phyloP scores from a whole-genome alignment of 768 basidiomycete species.

The Favolaschia claudopus region DNA sequence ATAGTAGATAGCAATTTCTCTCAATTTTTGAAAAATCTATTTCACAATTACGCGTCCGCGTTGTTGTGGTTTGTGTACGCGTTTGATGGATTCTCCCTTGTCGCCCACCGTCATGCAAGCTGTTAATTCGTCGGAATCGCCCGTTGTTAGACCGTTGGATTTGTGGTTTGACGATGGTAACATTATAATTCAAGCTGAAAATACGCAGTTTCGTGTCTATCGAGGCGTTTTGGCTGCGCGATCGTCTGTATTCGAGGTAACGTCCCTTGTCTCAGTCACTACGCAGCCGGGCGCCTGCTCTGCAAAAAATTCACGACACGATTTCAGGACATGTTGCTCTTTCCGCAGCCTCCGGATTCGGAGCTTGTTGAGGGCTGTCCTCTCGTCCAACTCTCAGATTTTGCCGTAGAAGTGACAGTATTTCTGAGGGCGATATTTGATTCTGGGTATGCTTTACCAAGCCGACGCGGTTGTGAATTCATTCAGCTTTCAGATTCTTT shows the following conservation, averaged over 20 bases:
- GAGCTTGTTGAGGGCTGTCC: constrained; percentile 4
- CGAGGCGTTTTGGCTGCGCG: too few species aligned
- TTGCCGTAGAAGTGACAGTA: background rate
- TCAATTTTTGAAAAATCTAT: too few species aligned
- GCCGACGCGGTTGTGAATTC: too few species aligned
- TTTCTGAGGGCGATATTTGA: background rate
- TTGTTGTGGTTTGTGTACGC: constrained; percentile 1
- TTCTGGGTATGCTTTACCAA: background rate
- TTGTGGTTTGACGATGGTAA: constrained; percentile 12
- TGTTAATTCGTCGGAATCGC: background rate
- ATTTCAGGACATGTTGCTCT: too few species aligned
- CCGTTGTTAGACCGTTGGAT: background rate
- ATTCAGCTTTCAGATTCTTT: constrained; percentile 3
- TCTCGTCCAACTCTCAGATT: background rate
- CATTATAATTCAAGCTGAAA: constrained; percentile 5
- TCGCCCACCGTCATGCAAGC: background rate
- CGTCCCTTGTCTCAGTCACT: too few species aligned
- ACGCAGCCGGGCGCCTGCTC: too few species aligned
- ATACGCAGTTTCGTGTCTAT: background rate
- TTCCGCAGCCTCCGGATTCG: too few species aligned
- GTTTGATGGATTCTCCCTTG: too few species aligned
- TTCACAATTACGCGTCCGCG: too few species aligned
- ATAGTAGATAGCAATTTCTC: too few species aligned
- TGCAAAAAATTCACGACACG: too few species aligned
- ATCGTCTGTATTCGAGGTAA: too few species aligned